These are phyloP conservation scores for Cryptococcus hybrid DNA, from an alignment of 1,284 basidiomycete species.

Conservation along the genomic window DNA sequence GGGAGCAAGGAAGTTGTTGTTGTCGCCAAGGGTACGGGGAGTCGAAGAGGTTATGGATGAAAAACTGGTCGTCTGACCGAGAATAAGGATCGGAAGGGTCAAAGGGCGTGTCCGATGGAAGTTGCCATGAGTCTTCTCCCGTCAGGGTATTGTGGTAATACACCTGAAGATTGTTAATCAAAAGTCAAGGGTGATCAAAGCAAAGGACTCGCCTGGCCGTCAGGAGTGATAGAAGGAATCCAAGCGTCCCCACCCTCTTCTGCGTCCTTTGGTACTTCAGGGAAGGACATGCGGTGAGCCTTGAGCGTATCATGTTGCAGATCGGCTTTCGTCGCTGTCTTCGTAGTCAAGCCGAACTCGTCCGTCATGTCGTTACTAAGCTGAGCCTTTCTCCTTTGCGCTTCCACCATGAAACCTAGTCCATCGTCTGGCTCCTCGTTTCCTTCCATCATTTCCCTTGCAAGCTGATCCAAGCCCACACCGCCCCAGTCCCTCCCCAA, in stretches of 20 bases:
- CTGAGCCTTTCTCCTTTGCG: neutral
- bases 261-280: neutral
- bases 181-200: neutral
- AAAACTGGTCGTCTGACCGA: slow-evolving; percentile 12
- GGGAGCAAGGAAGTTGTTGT: slow-evolving; percentile 28
- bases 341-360: slow-evolving; percentile 28
- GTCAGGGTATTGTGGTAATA: slow-evolving; percentile 92
- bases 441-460: slow-evolving; percentile 35
- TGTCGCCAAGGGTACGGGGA: neutral
- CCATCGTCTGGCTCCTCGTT: slow-evolving; percentile 10
- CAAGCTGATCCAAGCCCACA: slow-evolving; percentile 34
- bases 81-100: neutral
- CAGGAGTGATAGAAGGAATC: slow-evolving; percentile 49
- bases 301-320: neutral
- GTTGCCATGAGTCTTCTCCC: slow-evolving; percentile 77
- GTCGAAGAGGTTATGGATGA: neutral
- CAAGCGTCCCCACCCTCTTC: slow-evolving; percentile 41
- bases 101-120: slow-evolving; percentile 59
- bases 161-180: slow-evolving; percentile 58
- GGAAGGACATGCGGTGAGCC: neutral
- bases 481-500: slow-evolving; percentile 24
- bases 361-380: slow-evolving; percentile 1
- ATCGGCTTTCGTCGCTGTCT: slow-evolving; percentile 7
- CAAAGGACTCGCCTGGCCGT: slow-evolving; percentile 48
- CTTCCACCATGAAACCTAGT: slow-evolving; percentile 21